phyloP scores from a whole-genome alignment of 2,329 filamentous ascomycete genomes.

The Gyromitra esculenta region DNA sequence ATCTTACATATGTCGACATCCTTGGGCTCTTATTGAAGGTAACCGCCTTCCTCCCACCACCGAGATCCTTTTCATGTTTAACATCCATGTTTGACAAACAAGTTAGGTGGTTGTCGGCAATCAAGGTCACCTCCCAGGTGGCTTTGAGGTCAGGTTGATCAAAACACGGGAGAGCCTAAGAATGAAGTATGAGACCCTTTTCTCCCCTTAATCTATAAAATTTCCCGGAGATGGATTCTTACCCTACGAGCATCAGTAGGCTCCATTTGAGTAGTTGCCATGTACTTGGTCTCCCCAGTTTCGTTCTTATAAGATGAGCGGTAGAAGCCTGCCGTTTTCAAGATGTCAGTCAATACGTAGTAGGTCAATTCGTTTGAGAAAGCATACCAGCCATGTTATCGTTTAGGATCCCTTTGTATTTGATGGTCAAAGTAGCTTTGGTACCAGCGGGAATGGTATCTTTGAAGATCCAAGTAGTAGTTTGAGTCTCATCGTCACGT shows the following conservation, averaged over 20 bases:
- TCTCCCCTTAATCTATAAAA: not conserved
- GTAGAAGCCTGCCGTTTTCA: constrained; percentile 73
- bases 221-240: not conserved
- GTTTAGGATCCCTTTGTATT: constrained; percentile 82
- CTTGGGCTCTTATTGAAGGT: constrained; percentile 90
- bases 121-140: constrained; percentile 86
- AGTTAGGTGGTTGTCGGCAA: constrained; percentile 89
- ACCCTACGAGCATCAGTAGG: constrained; percentile 85
- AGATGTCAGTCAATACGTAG: constrained; percentile 9
- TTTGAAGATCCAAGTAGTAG: constrained; percentile 81
- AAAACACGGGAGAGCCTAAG: constrained; percentile 86
- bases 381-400: constrained; percentile 84
- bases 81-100: constrained; percentile 98
- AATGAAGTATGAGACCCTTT: constrained; percentile 4
- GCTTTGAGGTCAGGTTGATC: constrained; percentile 95
- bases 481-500: constrained; percentile 82
- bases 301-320: constrained; percentile 88
- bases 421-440: constrained; percentile 80
- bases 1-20: constrained; percentile 83
- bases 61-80: constrained; percentile 77
- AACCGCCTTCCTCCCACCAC: constrained; percentile 79
- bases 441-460: constrained; percentile 76
- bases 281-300: constrained; percentile 79
- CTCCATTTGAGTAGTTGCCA: constrained; percentile 96
- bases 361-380: not conserved